These are phyloP conservation scores for Galerina sulciceps DNA, from an alignment of 768 basidiomycete genomes.

Conservation along the genomic window DNA sequence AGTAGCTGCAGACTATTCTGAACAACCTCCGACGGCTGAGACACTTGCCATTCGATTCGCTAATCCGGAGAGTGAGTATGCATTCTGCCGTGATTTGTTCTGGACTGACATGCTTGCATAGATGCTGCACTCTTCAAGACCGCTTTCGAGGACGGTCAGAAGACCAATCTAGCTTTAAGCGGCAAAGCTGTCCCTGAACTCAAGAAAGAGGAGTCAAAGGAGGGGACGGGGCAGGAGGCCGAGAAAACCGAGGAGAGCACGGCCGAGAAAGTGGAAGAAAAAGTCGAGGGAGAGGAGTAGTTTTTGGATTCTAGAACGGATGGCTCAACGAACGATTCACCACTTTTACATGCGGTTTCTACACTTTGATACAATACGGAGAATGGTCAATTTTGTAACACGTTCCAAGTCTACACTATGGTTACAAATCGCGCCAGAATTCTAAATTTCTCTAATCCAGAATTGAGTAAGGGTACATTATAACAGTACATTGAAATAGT, in stretches of 20 bases:
- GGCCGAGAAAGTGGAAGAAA: slow-evolving; percentile 32
- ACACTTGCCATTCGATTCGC: slow-evolving; percentile 98
- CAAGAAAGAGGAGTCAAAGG: slow-evolving; percentile 27
- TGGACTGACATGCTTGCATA: slow-evolving; percentile 27
- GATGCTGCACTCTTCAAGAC: slow-evolving; percentile 89
- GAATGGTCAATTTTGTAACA: slow-evolving; percentile 6
- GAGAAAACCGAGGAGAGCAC: slow-evolving; percentile 31
- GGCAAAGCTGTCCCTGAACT: slow-evolving; percentile 25
- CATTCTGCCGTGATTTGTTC: neutral
- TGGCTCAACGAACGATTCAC: neutral
- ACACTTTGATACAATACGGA: slow-evolving; percentile 19
- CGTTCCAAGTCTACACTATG: neutral
- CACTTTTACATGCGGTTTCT: neutral
- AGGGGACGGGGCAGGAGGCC: slow-evolving; percentile 34
- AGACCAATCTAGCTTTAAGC: slow-evolving; percentile 56
- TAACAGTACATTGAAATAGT: slow-evolving; percentile 13
- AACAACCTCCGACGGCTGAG: slow-evolving; percentile 87
- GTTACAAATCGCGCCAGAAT: neutral
- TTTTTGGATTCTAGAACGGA: slow-evolving; percentile 11
- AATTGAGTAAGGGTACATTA: slow-evolving; percentile 13
- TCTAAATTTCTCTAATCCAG: neutral
- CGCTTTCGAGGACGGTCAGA: slow-evolving; percentile 86
- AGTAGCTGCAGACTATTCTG: slow-evolving; percentile 93
- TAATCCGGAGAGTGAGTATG: slow-evolving; percentile 85
- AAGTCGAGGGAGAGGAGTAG: slow-evolving; percentile 39